Base-by-base conservation (phyloP, 139 green algal species). In the Asterochloris sp. region DNA sequence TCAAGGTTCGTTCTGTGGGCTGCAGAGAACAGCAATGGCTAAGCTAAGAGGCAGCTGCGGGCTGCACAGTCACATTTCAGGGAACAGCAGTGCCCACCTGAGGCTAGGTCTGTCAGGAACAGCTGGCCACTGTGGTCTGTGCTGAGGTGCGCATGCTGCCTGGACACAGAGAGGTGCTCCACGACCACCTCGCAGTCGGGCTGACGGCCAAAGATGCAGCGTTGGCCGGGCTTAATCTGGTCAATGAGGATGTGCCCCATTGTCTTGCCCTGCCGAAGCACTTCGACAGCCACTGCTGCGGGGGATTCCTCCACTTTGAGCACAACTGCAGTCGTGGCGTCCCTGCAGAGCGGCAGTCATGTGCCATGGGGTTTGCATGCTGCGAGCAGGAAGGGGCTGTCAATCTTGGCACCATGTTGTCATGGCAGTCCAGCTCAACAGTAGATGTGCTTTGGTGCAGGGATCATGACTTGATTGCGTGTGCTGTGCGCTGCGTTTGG, bases 1-100 rank as follows among this genome's bases (percentile, higher is more conserved):
- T 92, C 89, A 62, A 96, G 54, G 86, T 96, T 95, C 21, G 92
- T 96, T 60, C 93, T 90, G 78, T 96, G 93, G 0, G 83, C 89
- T 92, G 85, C 69, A 69, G 73, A 79, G 47, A 67, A 79, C 61
- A 74, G 28, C 62, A 54, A 62, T 62, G 73, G 28, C n/a, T 75
- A 13, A 74, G 28, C 17, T 15, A 54, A 71, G 64, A 62, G 19
- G 21, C 54, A 79, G 17, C 66, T 47, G 21, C 27, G 13, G 15
- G 24, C 12, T 62, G 47, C 28, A 21, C 12, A 16, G 38, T 26
- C 27, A 61, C 26, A 13, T 9, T 14, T 24, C 60, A 74, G 61
- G 16, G 10, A 77, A 0, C 19, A 9, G 38, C 6, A 16, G 8
- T 24, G 11, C 76, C n/a, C 83, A 90, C 90, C 89, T 61, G 88